Base-by-base conservation (phyloP, 2,329 filamentous ascomycete genomes). In the Rutstroemia sp. region DNA sequence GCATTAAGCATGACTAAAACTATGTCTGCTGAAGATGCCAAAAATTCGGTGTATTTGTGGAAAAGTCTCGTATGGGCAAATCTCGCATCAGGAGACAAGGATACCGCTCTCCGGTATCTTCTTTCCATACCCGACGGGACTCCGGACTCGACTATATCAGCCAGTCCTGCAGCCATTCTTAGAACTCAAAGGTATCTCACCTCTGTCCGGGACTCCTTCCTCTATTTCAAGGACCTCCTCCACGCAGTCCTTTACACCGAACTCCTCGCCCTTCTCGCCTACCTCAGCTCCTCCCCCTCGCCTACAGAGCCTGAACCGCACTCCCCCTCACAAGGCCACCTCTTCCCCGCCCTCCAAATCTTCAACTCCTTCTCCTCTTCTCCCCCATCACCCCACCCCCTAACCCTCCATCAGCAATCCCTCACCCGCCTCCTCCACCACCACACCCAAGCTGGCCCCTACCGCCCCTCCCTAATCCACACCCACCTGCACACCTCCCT, bases 361-460 rank as follows among this genome's bases (percentile, higher is more conserved):
- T 73, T 68, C 36, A 63, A 61, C 9, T 75, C 73, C 57, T 79
- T 76, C 8, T 62, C 66, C 4, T 64, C 67, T 5, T 67, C 72
- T 2, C 73, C 70, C 5, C 65, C 63, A 21, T 19, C 17, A 23
- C 70, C 71, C 7, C 60, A 71, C 0, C 65, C 72, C 2, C 78
- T 82, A 39, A 88, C 95, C 69, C 72, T 79, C 0, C 72, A 90
- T 0, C 79, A 92, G 16, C 89, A 95, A 72, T 78, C 78, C 56
- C 81, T 84, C 30, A 78, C 86, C 5, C 78, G 75, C 8, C 72
- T 96, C 0, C 71, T 96, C 1, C 81, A 95, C 69, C 76, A 84
- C 40, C 78, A 75, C 2, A 76, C 78, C 59, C 80, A 78, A 72
- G 53, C 49, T 52, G 82, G 81, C 3, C 78, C 86, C 2, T 90